Percentiles rank a stretch among this genome's conserved stretches.
Conservation (phyloP, 208 protist genomes). For the Naegleria fowleri region DNA sequence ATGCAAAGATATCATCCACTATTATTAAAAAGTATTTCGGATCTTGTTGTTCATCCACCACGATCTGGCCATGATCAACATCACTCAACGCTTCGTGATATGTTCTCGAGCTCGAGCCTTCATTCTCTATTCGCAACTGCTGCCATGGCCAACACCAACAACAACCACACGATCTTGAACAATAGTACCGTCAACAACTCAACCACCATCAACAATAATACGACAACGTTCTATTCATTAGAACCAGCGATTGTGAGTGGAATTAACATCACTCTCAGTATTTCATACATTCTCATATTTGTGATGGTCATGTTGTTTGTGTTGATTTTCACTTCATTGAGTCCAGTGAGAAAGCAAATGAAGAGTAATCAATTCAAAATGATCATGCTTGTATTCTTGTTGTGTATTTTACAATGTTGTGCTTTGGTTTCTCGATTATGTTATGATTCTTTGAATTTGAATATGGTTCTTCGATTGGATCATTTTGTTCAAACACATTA, state of each 20-base stretch:
- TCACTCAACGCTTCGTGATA: no score
- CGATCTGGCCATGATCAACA: no score
- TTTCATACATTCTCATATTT: not conserved
- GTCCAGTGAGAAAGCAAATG: not conserved
- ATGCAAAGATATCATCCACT: no score
- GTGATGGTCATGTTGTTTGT: not conserved
- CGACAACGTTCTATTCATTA: not conserved
- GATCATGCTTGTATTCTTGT: not conserved
- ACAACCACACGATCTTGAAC: no score
- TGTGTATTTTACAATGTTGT: not conserved
- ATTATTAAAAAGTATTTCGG: no score
- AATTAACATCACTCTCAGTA: not conserved
- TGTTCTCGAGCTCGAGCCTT: no score
- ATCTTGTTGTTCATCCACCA: no score
- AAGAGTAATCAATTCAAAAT: not conserved
- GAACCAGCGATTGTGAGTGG: not conserved
- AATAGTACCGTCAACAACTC: no score
- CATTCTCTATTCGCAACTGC: no score
- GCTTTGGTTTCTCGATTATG: not conserved
- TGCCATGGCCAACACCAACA: no score
- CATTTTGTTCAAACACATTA: not conserved
- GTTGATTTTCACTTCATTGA: not conserved
- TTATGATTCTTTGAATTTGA: not conserved
- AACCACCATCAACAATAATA: no score
- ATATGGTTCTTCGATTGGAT: not conserved